Evolutionary conservation across 345 rosid genomes (phyloP).

Genomic region (Pelargonium nanum): DNA sequence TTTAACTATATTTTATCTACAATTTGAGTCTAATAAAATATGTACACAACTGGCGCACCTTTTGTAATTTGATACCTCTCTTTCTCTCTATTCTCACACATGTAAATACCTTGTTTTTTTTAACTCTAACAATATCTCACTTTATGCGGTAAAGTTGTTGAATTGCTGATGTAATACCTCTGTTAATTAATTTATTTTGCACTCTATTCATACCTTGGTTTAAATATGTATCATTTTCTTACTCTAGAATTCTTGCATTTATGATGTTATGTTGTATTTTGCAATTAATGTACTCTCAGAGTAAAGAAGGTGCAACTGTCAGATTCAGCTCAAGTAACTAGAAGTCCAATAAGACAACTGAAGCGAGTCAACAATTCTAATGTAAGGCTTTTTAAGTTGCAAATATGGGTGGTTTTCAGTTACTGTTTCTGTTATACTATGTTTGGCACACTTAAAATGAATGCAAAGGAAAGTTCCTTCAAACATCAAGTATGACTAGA

Average conservation of each 20-base stretch:
- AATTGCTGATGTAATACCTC: too few species aligned
- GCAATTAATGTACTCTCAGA: constrained; percentile 24
- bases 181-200: too few species aligned
- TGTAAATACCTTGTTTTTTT: too few species aligned
- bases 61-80: background rate
- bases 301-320: constrained; percentile 96
- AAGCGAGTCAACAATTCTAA: constrained; percentile 40
- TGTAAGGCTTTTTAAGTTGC: constrained; percentile 30
- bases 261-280: background rate
- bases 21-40: too few species aligned
- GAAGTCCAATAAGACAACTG: constrained; percentile 65
- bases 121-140: too few species aligned
- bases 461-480: too few species aligned
- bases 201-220: background rate
- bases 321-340: constrained; percentile 53
- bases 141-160: too few species aligned
- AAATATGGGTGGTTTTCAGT: constrained; percentile 5
- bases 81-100: too few species aligned
- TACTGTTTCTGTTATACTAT: background rate
- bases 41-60: too few species aligned
- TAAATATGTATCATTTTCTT: background rate
- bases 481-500: too few species aligned
- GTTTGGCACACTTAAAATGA: background rate
- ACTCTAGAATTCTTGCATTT: constrained; percentile 4
- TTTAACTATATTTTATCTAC: too few species aligned